Evolutionary conservation across 2,329 filamentous ascomycete genomes (phyloP).

Genomic region (Sporothrix globosa): DNA sequence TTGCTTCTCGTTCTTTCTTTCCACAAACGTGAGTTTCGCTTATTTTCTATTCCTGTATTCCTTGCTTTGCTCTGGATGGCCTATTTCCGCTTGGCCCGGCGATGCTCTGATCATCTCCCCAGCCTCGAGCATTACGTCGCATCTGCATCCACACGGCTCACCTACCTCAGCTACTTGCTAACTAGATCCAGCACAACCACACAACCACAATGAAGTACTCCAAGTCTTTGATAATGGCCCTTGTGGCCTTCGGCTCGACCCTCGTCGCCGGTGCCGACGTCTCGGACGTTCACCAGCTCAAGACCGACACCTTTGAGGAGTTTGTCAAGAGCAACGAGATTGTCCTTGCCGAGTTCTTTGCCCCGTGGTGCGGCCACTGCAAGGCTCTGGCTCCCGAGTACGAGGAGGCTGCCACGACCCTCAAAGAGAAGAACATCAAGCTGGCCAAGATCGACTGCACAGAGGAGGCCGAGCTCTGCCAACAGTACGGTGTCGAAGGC

Average conservation of each 20-base stretch:
- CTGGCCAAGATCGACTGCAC: conserved; percentile 94
- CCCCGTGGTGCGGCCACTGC: conserved; percentile 72
- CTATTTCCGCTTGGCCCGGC: conserved; percentile 5
- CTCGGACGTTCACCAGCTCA: conserved; percentile 84
- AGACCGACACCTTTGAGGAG: conserved; percentile 80
- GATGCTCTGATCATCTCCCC: neutral
- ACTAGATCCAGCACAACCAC: neutral
- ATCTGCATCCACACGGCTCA: neutral
- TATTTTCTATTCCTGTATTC: neutral
- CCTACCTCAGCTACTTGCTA: neutral
- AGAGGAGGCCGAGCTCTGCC: conserved; percentile 88
- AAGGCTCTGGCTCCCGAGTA: conserved; percentile 95
- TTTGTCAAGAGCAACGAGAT: conserved; percentile 86
- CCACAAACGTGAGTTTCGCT: conserved; percentile 20
- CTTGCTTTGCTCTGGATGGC: neutral
- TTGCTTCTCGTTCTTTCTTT: conserved; percentile 3
- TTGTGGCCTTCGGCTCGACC: conserved; percentile 52
- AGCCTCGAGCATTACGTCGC: neutral
- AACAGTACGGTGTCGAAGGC: conserved; percentile 87
- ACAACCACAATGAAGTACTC: conserved; percentile 50
- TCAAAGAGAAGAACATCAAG: conserved; percentile 86
- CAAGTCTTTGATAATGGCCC: conserved; percentile 44
- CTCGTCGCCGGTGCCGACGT: conserved; percentile 61
- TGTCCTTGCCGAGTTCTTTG: conserved; percentile 79
- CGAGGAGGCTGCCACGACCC: conserved; percentile 78